Evolutionary conservation across 371 early-diverging fungal genomes (phyloP), one percentile per base, ranked within the genome.

Genomic region (Smittium culicis): DNA sequence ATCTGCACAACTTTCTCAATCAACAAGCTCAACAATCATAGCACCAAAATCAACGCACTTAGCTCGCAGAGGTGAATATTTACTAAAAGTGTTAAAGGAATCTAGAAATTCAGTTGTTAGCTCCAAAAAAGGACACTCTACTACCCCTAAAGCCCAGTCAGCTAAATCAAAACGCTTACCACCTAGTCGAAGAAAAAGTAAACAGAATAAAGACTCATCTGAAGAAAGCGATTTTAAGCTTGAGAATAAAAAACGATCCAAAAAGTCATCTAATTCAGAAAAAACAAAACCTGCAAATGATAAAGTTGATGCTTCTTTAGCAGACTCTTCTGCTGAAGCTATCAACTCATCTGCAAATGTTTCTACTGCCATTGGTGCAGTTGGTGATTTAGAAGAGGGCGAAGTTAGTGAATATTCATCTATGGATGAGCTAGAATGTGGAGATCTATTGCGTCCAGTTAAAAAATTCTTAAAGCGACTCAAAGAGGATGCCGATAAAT

Each of bases 51-150:
- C 88, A 0, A 81, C 90, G 45, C 94, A 93, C 73, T 74, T 94
- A 35, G 86, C 83, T 1, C 84, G 96, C 1, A 82, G 98, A n/a
- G 91, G 89, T 28, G 93, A 94, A 65, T 92, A 91, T 64, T 74
- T 96, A 68, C 78, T 96, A 66, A 90, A 93, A 78, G 80, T 88
- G 1, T 77, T 93, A 30, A 69, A 71, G 58, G 69, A 68, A 35
- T 61, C 63, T 61, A 68, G 67, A 65, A 71, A 69, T 67, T 71
- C 45, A 61, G 61, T 64, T 66, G 67, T 54, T 66, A 64, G 67
- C 59, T 66, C 74, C 56, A 63, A 24, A 32, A 69, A 28, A 60
- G 56, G 28, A 33, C 32, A 28, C 24, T 57, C 34, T 17, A 3
- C 45, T 30, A 45, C 34, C 35, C 29, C 55, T 60, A 66, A 69